phyloP scores from a whole-genome alignment of 257 asterid genomes.

The Forsythia suspensa region DNA sequence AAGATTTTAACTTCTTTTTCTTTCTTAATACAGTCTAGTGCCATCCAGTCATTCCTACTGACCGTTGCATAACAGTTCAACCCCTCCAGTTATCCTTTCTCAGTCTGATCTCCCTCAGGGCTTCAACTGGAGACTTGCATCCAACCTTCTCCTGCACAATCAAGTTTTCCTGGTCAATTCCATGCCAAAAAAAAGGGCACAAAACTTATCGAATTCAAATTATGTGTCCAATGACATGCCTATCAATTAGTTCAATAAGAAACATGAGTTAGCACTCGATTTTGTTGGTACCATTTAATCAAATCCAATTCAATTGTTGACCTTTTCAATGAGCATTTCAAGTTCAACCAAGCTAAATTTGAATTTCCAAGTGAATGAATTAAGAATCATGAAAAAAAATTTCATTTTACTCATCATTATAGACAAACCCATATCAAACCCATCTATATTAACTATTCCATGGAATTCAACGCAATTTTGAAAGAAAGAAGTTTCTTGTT shows the following conservation, averaged over 20 bases:
- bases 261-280: too few relatives aligned
- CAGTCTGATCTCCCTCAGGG: conserved; percentile 62
- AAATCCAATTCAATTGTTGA: neutral
- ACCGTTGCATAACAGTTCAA: conserved; percentile 13
- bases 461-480: neutral
- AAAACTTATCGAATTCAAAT: neutral
- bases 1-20: neutral
- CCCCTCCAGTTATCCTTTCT: conserved; percentile 84
- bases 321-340: neutral
- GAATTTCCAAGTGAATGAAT: neutral
- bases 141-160: conserved; percentile 64
- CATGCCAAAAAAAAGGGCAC: neutral
- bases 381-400: neutral
- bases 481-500: neutral
- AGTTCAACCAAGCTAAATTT: neutral
- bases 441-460: neutral
- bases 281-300: neutral
- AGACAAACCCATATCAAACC: neutral
- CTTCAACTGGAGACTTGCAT: conserved; percentile 76
- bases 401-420: neutral
- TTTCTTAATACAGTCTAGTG: neutral
- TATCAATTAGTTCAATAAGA: too few relatives aligned
- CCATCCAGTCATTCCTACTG: neutral
- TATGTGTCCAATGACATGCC: neutral
- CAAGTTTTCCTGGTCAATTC: neutral